Conservation (phyloP, 768 basidiomycete species). For the Mycena leptocephala region DNA sequence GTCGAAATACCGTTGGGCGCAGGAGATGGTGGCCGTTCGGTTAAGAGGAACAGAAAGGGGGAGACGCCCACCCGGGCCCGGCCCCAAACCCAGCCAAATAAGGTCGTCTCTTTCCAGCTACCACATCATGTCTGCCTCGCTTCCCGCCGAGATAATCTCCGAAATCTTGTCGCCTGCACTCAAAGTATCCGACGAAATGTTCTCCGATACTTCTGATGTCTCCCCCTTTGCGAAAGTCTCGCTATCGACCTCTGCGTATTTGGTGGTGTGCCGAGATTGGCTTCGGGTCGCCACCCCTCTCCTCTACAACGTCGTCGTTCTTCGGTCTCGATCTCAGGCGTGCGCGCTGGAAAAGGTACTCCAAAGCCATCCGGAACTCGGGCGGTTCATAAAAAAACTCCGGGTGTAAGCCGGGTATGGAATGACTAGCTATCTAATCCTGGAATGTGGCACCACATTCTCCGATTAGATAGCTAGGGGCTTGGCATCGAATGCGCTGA, state of each 20-base stretch:
- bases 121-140: too few species aligned
- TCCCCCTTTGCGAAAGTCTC: conserved; percentile 22
- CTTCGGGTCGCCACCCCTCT: conserved; percentile 41
- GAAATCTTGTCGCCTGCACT: conserved; percentile 30
- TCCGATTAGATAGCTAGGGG: too few species aligned
- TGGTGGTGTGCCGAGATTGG: conserved; percentile 44
- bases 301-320: conserved; percentile 38
- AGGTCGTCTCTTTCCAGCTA: too few species aligned
- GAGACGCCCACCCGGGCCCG: too few species aligned
- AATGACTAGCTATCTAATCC: too few species aligned
- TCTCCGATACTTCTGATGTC: conserved; percentile 10
- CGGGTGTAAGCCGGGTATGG: conserved; percentile 24
- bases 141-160: conserved; percentile 26
- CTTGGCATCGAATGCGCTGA: too few species aligned
- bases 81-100: too few species aligned
- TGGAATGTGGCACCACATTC: too few species aligned
- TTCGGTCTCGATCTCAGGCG: conserved; percentile 21
- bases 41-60: too few species aligned
- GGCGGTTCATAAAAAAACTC: conserved; percentile 32
- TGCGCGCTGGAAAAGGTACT: background rate
- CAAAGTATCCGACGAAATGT: conserved; percentile 25
- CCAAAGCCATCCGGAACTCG: background rate
- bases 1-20: too few species aligned
- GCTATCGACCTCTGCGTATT: conserved; percentile 15
- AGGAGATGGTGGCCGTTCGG: too few species aligned